Evolutionary conservation across 495 filamentous ascomycete genomes (phyloP).

Genomic region (Tuber aestivum): DNA sequence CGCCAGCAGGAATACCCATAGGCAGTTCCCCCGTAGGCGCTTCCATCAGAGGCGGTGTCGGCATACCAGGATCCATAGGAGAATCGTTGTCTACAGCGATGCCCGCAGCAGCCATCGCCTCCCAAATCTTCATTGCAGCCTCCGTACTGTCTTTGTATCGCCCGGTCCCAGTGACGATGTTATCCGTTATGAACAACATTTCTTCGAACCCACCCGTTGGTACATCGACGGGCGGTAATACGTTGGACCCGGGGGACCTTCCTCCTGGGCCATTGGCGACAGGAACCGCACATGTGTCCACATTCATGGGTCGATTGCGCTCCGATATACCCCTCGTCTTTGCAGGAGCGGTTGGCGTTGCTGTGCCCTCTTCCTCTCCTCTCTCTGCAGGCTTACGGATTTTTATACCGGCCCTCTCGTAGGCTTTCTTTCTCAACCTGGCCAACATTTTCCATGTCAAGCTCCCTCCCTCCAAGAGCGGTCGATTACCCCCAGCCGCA

Average conservation of each 20-base stretch:
- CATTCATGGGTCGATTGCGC: not conserved
- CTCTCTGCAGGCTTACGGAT: conserved; percentile 7
- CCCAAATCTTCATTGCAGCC: not conserved
- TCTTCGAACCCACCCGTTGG: not conserved
- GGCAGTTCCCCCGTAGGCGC: not conserved
- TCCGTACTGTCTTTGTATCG: not conserved
- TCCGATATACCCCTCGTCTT: not conserved
- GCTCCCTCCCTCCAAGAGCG: conserved; percentile 51
- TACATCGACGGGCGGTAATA: not conserved
- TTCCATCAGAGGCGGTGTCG: not conserved
- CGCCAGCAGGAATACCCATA: not conserved
- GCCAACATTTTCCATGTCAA: conserved; percentile 56
- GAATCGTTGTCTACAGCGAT: not conserved
- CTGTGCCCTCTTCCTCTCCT: not conserved
- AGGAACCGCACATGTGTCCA: not conserved
- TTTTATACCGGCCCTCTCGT: conserved; percentile 21
- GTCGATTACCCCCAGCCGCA: conserved; percentile 50
- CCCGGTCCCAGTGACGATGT: not conserved
- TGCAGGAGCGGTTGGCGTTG: not conserved
- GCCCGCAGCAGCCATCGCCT: not conserved
- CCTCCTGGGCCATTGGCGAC: not conserved
- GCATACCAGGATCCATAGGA: not conserved
- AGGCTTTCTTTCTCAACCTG: conserved; percentile 49
- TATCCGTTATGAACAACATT: not conserved
- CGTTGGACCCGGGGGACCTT: not conserved